Evolutionary conservation across 352 stramenopile genomes (phyloP), one percentile per base, ranked within the genome.

Genomic region (Phytophthora parvispora): DNA sequence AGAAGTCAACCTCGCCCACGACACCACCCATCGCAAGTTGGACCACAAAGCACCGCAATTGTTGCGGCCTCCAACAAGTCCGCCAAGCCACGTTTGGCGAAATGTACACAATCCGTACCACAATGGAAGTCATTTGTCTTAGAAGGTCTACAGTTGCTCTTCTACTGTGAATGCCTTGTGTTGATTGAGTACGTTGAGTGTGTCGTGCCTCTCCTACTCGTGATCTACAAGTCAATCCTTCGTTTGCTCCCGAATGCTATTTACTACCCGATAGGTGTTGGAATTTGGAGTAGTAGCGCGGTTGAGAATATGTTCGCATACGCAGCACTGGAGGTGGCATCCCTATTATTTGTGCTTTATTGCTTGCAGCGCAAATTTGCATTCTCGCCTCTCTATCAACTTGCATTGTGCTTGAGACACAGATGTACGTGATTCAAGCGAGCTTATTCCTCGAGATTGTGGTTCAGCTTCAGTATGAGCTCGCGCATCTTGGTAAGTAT

Each of bases 321-420:
- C 61, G 43, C 60, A 1, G 8, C 25, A 12, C 69, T 85, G 6
- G 74, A 82, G 49, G 22, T 77, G 9, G 22, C 51, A 16, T 77
- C 73, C 10, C 64, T 80, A 5, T 18, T 78, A 22, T 16, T 18
- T 2, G 40, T 82, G 4, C 60, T 62, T 31, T 1, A 52, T 1
- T 29, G 73, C 32, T 28, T 85, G 4, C n/a, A 69, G 15, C 65
- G 64, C 12, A 72, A 73, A 28, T 69, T 82, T 7, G 40, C 28
- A 9, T 53, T 85, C 18, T 77, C 69, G 7, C 51, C 70, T 3
- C 31, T 80, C 2, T 47, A 62, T 12, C 70, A 78, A 18, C 59
- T 85, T 16, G 67, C 51, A 18, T 85, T 82, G 74, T 82, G 43
- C 52, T 84, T 15, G 58, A 76, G 42, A 74, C 47, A 0, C 70